Base-by-base conservation (phyloP, 306 rosid genomes). In the Acacia acuminata region DNA sequence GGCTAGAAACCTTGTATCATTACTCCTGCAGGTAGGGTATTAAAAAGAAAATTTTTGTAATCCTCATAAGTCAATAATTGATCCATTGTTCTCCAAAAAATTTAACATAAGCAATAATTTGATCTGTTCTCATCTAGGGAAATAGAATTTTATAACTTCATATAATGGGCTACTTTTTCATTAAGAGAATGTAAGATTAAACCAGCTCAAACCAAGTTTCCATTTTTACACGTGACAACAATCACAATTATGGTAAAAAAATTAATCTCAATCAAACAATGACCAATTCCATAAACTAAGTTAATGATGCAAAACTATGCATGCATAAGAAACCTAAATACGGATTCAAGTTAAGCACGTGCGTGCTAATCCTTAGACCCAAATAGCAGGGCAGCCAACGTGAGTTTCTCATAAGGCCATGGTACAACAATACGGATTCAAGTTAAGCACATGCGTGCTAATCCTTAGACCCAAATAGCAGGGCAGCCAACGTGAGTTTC, bases 91-190 rank as follows among this genome's bases (percentile, higher is more conserved):
- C 67, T 45, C 16, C 67, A 19, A 56, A 24, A 38, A 56, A 47
- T 19, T 55, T 32, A 82, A 30, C 50, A 43, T 69, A 27, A 69
- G 73, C 66, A 77, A 47, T 60, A 45, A 34, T 22, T 47, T 60
- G 44, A 71, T 71, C 73, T 24, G 20, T 16, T 58, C 3, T 47
- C 58, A 36, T 70, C 34, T 44, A 45, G 38, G 30, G 42, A 34
- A 47, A 22, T n/a, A n/a, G 50, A 79, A 42, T 64, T 64, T 79
- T 34, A 44, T 14, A 16, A 68, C 74, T 66, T 38, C 47, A 20
- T 55, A 10, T 66, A 20, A 30, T 7, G 40, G 67, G 83, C 75
- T 58, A 48, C 8, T 50, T 24, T 63, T 47, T 30, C 44, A 78
- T 83, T 56, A 27, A 17, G 69, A n/a, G 22, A 60, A 17, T 4